Base-by-base conservation (phyloP, 306 rosid species). In the Alnus glutinosa region DNA sequence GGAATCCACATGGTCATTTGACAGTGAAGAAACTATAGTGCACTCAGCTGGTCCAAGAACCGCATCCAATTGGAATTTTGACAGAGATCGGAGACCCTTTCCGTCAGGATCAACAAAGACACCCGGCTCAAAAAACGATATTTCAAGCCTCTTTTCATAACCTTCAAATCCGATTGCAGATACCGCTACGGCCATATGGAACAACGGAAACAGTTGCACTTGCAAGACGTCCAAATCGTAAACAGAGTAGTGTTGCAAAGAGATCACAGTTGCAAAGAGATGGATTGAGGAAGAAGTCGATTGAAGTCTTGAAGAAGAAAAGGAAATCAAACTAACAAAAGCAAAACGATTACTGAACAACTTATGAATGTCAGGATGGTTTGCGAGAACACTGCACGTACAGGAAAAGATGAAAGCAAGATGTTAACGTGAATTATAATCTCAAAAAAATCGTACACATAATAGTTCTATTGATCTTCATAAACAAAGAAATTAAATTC, bases 161-260 rank as follows among this genome's bases (percentile, higher is more conserved):
- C 98, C 98, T 85, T 95, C 98, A 9, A 95, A 95, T 72, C 98
- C 98, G 72, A 95, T 95, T 15, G 97, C 89, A 79, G 98, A 95
- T 69, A 39, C 51, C 0, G 85, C 83, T 74, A 81, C 30, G 68
- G 90, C 86, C 98, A 95, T 95, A 77, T 83, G 77, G 77, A 80
- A 74, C 82, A 28, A 39, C 51, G 9, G 42, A 62, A 62, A 79
- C 15, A 54, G 54, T n/a, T 12, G 73, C 32, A 74, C 19, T 19
- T 39, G 44, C 44, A 39, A 39, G 44, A 39, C 44, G 5, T 4
- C 44, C 91, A 92, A 77, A 86, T 87, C 84, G 91, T 97, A 15
- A 93, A 91, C 73, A 76, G 83, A 80, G 30, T 32, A 73, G 58
- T 66, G 76, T 83, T 57, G 81, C 85, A 73, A 74, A 84, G 87